A percentile compares a stretch with the other conserved stretches of the same genome.
Conservation (phyloP, 129 eudicot genomes). For the Calendula officinalis region DNA sequence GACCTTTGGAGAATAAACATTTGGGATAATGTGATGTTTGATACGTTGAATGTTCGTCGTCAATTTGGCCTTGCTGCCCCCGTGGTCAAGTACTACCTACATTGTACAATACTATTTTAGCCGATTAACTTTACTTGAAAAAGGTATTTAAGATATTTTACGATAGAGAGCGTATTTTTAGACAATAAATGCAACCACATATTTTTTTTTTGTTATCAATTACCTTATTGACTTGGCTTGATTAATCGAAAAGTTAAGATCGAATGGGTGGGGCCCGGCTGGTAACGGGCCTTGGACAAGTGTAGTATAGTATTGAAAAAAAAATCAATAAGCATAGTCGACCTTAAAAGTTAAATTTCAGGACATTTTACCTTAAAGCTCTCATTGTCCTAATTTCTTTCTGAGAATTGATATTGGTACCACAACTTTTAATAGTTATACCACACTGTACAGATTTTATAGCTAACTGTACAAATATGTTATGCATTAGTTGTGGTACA, state of each 20-base stretch:
- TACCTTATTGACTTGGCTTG: constrained; percentile 49
- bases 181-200: not conserved
- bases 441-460: too few species aligned
- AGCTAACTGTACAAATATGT: too few species aligned
- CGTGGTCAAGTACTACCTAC: constrained; percentile 43
- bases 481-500: too few species aligned
- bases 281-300: constrained; percentile 37
- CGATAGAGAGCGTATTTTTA: not conserved
- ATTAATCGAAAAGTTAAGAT: constrained; percentile 28
- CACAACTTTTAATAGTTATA: too few species aligned
- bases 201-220: not conserved
- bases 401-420: too few species aligned
- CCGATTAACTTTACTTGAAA: not conserved
- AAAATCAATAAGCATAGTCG: too few species aligned
- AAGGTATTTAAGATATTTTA: not conserved
- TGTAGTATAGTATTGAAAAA: constrained; percentile 21
- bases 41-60: constrained; percentile 56
- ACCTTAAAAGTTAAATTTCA: too few species aligned
- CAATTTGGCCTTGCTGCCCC: constrained; percentile 72
- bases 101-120: not conserved
- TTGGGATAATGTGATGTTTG: constrained; percentile 47
- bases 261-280: constrained; percentile 43
- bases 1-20: constrained; percentile 44
- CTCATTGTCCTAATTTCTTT: too few species aligned
- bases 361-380: too few species aligned